phyloP scores from a whole-genome alignment of 108 stramenopile genomes.

The Chaetoceros muelleri region DNA sequence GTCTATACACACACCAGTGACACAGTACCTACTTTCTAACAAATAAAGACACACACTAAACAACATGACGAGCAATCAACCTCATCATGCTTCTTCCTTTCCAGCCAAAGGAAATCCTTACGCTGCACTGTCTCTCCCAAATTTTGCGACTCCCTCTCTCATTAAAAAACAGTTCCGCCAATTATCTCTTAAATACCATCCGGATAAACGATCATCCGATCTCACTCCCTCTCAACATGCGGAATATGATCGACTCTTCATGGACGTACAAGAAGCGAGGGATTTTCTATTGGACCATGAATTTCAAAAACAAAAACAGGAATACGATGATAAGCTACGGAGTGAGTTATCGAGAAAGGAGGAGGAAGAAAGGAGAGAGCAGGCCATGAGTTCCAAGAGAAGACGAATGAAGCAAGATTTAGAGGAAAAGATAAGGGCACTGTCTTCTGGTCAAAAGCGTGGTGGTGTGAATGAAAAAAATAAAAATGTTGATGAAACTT shows the following conservation, averaged over 20 bases:
- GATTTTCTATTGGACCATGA: constrained; percentile 55
- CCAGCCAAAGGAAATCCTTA: constrained; percentile 20
- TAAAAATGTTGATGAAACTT: background rate
- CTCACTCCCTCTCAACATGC: constrained; percentile 12
- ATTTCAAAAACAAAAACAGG: constrained; percentile 28
- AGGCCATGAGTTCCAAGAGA: constrained; percentile 48
- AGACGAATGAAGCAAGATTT: constrained; percentile 67
- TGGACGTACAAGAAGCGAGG: constrained; percentile 50
- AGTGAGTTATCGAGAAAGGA: constrained; percentile 40
- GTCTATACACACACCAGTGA: too few species aligned
- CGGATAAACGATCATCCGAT: constrained; percentile 82
- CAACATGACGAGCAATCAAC: too few species aligned
- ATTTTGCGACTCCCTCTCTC: constrained; percentile 20
- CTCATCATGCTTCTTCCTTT: too few species aligned
- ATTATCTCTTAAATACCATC: constrained; percentile 72
- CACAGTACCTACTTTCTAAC: too few species aligned
- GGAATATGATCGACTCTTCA: constrained; percentile 29
- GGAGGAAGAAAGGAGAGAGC: constrained; percentile 48
- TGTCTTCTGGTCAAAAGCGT: background rate
- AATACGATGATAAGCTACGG: constrained; percentile 49
- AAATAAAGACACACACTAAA: too few species aligned
- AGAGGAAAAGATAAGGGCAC: constrained; percentile 42
- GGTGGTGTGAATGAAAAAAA: background rate
- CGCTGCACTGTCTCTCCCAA: constrained; percentile 25
- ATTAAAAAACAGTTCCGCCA: constrained; percentile 68